phyloP scores from a whole-genome alignment of 345 rosid species.

The Kandelia obovata region DNA sequence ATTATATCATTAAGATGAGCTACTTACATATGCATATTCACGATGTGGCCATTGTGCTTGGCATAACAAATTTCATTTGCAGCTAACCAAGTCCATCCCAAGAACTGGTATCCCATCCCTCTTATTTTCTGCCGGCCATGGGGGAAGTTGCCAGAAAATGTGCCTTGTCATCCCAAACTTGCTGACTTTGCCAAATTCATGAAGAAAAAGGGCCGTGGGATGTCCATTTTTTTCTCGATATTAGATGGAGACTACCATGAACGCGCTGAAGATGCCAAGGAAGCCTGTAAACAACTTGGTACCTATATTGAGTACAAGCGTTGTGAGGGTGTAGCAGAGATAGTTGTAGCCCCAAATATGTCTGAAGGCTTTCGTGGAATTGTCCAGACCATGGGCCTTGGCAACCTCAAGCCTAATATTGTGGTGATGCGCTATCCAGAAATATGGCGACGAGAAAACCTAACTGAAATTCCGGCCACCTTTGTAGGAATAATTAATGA shows the following conservation, averaged over 20 bases:
- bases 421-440: conserved; percentile 99
- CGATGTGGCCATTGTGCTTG: conserved; percentile 4
- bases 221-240: conserved; percentile 91
- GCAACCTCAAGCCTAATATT: conserved; percentile 95
- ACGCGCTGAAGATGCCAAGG: conserved; percentile 91
- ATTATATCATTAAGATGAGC: too few species aligned
- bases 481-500: conserved; percentile 91
- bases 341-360: conserved; percentile 97
- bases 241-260: conserved; percentile 94
- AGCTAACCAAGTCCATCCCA: conserved; percentile 99
- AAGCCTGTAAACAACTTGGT: conserved; percentile 77
- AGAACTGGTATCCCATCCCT: conserved; percentile 99
- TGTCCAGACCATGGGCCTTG: conserved; percentile 98
- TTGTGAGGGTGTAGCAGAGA: conserved; percentile 99
- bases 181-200: conserved; percentile 98
- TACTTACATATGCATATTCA: neutral
- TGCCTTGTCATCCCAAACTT: conserved; percentile 97
- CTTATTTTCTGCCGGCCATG: conserved; percentile 97
- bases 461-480: conserved; percentile 84
- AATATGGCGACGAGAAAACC: conserved; percentile 96
- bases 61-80: conserved; percentile 21
- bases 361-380: conserved; percentile 94
- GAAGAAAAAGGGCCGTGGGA: conserved; percentile 99
- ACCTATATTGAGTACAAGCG: conserved; percentile 89
- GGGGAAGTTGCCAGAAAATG: conserved; percentile 98